Percentiles rank a stretch among this genome's conserved stretches.
Conservation (phyloP, 2,329 filamentous ascomycete genomes). For the Cercospora brassicicola region DNA sequence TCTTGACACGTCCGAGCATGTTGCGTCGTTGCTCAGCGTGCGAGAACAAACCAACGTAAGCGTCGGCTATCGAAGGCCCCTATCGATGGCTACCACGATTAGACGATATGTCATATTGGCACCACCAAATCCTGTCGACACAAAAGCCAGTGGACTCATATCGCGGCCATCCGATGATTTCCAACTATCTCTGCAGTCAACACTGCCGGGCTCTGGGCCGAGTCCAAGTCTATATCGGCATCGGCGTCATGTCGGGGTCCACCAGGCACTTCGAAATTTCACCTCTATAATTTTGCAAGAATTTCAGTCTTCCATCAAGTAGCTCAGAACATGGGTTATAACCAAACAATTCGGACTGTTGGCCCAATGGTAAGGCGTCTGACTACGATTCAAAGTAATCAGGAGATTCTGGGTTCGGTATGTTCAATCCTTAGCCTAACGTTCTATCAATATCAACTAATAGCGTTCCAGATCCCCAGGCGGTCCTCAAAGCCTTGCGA, state of each 20-base stretch:
- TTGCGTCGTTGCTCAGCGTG: not conserved
- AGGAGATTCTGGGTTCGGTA: constrained; percentile 43
- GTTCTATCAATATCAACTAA: not conserved
- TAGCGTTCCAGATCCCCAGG: not conserved
- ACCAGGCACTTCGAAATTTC: not conserved
- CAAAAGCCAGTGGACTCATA: not conserved
- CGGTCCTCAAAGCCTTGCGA: not conserved
- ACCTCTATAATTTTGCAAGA: not conserved
- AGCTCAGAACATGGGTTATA: not conserved
- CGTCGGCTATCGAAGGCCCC: not conserved
- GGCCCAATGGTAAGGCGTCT: constrained; percentile 56
- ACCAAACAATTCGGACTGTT: not conserved
- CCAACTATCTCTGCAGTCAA: not conserved
- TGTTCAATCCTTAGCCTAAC: not conserved
- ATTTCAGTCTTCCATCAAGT: not conserved
- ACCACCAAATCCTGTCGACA: not conserved
- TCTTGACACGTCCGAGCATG: not conserved
- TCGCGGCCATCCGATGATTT: not conserved
- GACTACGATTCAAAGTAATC: constrained; percentile 49
- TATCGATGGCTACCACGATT: not conserved
- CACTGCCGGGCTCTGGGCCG: not conserved
- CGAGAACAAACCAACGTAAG: not conserved
- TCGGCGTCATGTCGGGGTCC: not conserved
- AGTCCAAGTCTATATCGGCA: not conserved
- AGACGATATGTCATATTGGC: not conserved